These are phyloP conservation scores for Leishmania braziliensis DNA, from an alignment of 208 protist species.

Conservation along the genomic window DNA sequence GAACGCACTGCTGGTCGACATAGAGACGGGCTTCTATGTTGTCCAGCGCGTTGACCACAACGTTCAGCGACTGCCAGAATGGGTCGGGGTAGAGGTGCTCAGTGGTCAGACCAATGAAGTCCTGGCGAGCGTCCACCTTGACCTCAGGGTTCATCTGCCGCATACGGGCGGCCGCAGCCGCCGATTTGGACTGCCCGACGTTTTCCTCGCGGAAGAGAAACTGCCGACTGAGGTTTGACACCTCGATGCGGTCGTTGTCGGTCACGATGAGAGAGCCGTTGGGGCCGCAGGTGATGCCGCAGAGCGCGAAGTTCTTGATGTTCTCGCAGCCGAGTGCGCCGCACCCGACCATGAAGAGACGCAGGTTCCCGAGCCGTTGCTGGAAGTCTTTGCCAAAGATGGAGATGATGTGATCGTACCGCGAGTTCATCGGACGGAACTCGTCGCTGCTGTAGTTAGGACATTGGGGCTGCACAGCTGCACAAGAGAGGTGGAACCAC, in stretches of 20 bases:
- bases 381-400: slow-evolving; percentile 82
- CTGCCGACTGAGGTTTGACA: slow-evolving; percentile 99
- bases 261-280: slow-evolving; percentile 94
- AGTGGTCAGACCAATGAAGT: slow-evolving; percentile 95
- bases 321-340: slow-evolving; percentile 99
- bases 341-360: slow-evolving; percentile 97
- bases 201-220: slow-evolving; percentile 99
- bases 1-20: slow-evolving; percentile 96
- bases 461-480: slow-evolving; percentile 72
- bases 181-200: slow-evolving; percentile 96
- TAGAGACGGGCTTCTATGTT: slow-evolving; percentile 98
- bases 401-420: slow-evolving; percentile 80
- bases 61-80: slow-evolving; percentile 96
- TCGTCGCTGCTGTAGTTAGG: slow-evolving; percentile 47
- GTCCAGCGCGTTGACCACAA: slow-evolving; percentile 99
- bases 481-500: slow-evolving; percentile 95
- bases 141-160: slow-evolving; percentile 96
- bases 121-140: slow-evolving; percentile 79
- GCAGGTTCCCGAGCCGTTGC: slow-evolving; percentile 61
- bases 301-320: slow-evolving; percentile 99
- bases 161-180: slow-evolving; percentile 90
- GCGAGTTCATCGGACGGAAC: slow-evolving; percentile 47
- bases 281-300: slow-evolving; percentile 94
- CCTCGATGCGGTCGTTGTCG: slow-evolving; percentile 99
- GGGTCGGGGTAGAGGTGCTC: slow-evolving; percentile 96